phyloP scores from a whole-genome alignment of 106 monocot species.

The Dactylorhiza incarnata region DNA sequence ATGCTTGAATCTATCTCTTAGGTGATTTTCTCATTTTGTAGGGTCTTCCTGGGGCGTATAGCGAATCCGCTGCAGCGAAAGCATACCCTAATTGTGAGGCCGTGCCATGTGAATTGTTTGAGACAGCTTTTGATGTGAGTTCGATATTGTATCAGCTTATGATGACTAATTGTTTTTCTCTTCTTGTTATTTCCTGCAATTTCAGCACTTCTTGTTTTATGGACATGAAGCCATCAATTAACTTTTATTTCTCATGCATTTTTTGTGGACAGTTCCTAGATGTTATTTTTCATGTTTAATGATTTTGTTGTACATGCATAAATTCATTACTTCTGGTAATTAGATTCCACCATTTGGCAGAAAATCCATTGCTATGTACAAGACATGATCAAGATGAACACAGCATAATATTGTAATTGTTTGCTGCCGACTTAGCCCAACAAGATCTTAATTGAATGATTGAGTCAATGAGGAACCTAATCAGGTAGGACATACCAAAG shows the following conservation, averaged over 20 bases:
- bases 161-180: not conserved
- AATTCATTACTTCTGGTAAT: not conserved
- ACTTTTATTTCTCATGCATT: not conserved
- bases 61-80: conserved; percentile 60
- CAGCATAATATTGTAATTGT: no score
- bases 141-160: not conserved
- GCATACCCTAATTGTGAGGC: conserved; percentile 66
- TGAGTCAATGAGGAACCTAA: no score
- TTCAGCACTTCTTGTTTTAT: not conserved
- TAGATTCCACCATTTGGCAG: not conserved
- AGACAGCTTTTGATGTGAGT: conserved; percentile 54
- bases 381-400: no score
- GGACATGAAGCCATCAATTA: not conserved
- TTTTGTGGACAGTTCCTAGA: not conserved
- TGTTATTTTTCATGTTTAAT: not conserved
- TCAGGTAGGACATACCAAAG: no score
- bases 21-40: conserved; percentile 7
- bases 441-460: no score
- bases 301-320: not conserved
- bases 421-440: no score
- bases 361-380: no score
- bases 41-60: conserved; percentile 69
- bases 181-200: conserved; percentile 1
- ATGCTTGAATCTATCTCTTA: not conserved
- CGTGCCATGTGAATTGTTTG: conserved; percentile 54